Conservation (phyloP, 345 rosid species). For the Pistacia atlantica region DNA sequence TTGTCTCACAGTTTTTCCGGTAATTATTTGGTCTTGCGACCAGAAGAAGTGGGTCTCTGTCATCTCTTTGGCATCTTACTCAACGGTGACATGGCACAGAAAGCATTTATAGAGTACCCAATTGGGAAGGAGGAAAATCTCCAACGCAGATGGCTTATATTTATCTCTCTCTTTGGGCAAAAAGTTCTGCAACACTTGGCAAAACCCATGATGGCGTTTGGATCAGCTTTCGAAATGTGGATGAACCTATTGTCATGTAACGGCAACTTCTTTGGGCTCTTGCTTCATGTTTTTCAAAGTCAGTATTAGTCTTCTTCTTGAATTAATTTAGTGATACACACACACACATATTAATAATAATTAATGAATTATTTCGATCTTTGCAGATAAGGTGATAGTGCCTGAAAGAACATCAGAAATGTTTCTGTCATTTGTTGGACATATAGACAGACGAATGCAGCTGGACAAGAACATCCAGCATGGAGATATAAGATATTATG, state of each 20-base stretch:
- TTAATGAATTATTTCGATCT: neutral
- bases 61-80: neutral
- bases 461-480: constrained; percentile 22
- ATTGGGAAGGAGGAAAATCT: constrained; percentile 22
- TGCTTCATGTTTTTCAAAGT: constrained; percentile 25
- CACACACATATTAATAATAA: too few relatives aligned
- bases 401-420: constrained; percentile 18
- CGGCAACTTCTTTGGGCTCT: constrained; percentile 20
- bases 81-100: neutral
- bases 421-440: constrained; percentile 21
- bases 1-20: constrained; percentile 3
- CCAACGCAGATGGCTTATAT: constrained; percentile 19
- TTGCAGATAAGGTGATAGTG: constrained; percentile 17
- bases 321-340: too few relatives aligned
- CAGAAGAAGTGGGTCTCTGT: neutral
- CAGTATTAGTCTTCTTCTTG: neutral
- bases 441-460: constrained; percentile 23
- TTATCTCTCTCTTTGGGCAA: constrained; percentile 21
- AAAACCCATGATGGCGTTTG: constrained; percentile 9
- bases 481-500: constrained; percentile 23
- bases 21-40: constrained; percentile 19
- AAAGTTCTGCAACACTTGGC: constrained; percentile 21
- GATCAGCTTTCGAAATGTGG: constrained; percentile 24
- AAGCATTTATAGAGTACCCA: constrained; percentile 19
- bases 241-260: constrained; percentile 27